phyloP scores from a whole-genome alignment of 2,329 filamentous ascomycete genomes.

The Penicillium concentricum region DNA sequence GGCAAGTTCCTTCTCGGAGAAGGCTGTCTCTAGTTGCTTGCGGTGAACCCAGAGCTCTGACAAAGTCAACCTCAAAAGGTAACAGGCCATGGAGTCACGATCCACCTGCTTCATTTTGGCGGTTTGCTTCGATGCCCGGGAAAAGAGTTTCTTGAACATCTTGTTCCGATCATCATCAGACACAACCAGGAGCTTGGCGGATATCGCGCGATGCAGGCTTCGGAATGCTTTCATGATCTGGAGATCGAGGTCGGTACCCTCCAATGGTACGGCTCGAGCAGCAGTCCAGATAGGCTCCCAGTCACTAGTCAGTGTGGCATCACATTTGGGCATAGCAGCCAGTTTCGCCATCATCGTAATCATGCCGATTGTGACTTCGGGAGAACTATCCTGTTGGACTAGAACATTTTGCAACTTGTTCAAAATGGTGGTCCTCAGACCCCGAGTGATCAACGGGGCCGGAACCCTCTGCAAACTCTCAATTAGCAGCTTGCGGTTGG shows the following conservation, averaged over 20 bases:
- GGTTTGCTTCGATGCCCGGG: constrained; percentile 29
- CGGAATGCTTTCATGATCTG: constrained; percentile 40
- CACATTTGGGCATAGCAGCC: constrained; percentile 40
- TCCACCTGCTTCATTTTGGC: constrained; percentile 33
- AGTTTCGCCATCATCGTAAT: constrained; percentile 42
- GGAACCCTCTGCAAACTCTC: constrained; percentile 40
- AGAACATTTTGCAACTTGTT: constrained; percentile 37
- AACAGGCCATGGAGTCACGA: constrained; percentile 37
- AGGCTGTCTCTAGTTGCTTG: constrained; percentile 28
- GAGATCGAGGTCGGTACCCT: constrained; percentile 33
- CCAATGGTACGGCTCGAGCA: constrained; percentile 34
- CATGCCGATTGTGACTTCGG: constrained; percentile 32
- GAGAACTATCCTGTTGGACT: constrained; percentile 26
- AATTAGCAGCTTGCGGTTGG: constrained; percentile 31
- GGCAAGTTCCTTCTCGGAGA: constrained; percentile 32
- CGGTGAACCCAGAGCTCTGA: constrained; percentile 36
- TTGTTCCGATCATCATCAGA: constrained; percentile 36
- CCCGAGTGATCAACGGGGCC: constrained; percentile 37
- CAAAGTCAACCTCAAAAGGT: constrained; percentile 36
- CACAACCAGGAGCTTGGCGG: constrained; percentile 35
- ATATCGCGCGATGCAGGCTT: constrained; percentile 35
- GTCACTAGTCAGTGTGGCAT: constrained; percentile 36
- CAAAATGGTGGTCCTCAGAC: constrained; percentile 34
- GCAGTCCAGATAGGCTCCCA: constrained; percentile 39
- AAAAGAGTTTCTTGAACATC: constrained; percentile 37